phyloP scores from a whole-genome alignment of 305 asterid genomes.

The Rubia peregrina region DNA sequence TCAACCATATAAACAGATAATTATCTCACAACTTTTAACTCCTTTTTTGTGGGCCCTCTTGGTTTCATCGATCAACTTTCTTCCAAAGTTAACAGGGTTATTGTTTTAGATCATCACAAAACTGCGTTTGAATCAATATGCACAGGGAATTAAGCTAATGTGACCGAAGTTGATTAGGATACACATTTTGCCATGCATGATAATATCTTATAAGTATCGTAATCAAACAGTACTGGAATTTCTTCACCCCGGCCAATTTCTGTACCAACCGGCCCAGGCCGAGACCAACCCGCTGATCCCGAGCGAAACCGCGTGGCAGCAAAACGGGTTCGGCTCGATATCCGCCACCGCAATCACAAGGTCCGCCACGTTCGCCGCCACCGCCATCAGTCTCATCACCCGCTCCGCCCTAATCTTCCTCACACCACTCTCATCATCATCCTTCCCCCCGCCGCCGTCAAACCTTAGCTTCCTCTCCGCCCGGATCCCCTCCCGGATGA shows the following conservation, averaged over 20 bases:
- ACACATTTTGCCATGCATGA: background rate
- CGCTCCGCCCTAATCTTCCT: slow-evolving; percentile 62
- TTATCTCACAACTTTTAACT: too few relatives aligned
- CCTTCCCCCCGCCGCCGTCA: slow-evolving; percentile 8
- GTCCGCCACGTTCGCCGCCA: slow-evolving; percentile 88
- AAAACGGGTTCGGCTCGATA: slow-evolving; percentile 87
- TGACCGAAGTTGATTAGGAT: background rate
- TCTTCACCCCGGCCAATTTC: slow-evolving; percentile 67
- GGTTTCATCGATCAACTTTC: too few relatives aligned
- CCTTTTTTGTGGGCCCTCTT: too few relatives aligned
- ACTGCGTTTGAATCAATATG: too few relatives aligned
- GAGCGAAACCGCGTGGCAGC: slow-evolving; percentile 69
- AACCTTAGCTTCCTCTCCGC: slow-evolving; percentile 33
- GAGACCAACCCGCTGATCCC: slow-evolving; percentile 91
- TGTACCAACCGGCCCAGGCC: slow-evolving; percentile 99
- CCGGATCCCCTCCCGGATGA: slow-evolving; percentile 54
- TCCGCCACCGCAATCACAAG: slow-evolving; percentile 74
- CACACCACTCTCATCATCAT: slow-evolving; percentile 15
- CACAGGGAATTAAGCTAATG: too few relatives aligned
- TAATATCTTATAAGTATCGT: background rate
- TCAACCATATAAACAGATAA: too few relatives aligned
- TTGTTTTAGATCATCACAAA: too few relatives aligned
- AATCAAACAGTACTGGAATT: background rate
- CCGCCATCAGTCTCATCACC: slow-evolving; percentile 79
- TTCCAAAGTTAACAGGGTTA: too few relatives aligned